Conservation (phyloP, 2,329 filamentous ascomycete species). For the Aspergillus ruber region DNA sequence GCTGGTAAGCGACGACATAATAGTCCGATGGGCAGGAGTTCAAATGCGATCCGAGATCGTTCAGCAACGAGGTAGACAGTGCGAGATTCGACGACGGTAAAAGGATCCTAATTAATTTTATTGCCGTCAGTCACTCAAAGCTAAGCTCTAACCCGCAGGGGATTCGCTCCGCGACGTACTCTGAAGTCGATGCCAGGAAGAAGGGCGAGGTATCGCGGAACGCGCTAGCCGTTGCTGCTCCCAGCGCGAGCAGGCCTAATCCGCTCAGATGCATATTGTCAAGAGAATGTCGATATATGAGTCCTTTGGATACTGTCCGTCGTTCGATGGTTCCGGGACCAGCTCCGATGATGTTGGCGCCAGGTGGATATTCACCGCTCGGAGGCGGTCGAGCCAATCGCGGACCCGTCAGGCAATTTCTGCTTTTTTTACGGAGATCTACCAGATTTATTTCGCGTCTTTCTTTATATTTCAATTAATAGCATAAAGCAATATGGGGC, state of each 20-base stretch:
- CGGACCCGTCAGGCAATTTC: conserved; percentile 19
- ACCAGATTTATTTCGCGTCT: not conserved
- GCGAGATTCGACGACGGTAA: conserved; percentile 38
- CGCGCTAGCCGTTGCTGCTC: conserved; percentile 58
- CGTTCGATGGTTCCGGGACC: not conserved
- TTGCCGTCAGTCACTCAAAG: conserved; percentile 17
- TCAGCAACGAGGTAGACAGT: conserved; percentile 37
- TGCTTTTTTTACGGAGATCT: conserved; percentile 4
- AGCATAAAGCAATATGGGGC: conserved; percentile 39
- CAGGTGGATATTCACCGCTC: conserved; percentile 21
- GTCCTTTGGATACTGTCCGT: not conserved
- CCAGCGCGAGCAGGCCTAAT: conserved; percentile 43
- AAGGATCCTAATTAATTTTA: conserved; percentile 27
- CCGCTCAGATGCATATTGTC: conserved; percentile 38
- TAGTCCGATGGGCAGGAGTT: conserved; percentile 63
- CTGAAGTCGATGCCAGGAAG: conserved; percentile 74
- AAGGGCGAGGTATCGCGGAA: conserved; percentile 87
- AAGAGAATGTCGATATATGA: conserved; percentile 4
- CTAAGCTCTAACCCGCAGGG: not conserved
- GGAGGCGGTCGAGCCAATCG: conserved; percentile 31
- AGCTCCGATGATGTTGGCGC: conserved; percentile 20
- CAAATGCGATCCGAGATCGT: conserved; percentile 45
- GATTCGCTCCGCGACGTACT: conserved; percentile 50
- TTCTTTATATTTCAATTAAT: not conserved
- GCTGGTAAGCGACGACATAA: conserved; percentile 74